Evolutionary conservation across 768 basidiomycete species (phyloP).

Genomic region (Russula compacta): DNA sequence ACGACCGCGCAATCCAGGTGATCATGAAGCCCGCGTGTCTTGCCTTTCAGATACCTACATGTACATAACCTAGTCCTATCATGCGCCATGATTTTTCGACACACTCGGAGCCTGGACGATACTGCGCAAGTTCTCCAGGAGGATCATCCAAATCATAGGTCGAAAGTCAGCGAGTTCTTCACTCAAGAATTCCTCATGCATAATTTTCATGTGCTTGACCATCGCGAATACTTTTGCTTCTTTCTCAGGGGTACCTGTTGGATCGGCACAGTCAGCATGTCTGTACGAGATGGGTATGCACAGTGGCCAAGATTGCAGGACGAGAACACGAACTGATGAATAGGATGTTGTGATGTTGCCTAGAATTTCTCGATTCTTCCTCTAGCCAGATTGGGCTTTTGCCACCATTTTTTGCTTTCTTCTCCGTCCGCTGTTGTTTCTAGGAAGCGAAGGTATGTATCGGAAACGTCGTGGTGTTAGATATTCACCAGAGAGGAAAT

Average conservation of each 20-base stretch:
- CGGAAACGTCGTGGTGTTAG: no score
- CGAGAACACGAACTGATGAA: conserved; percentile 55
- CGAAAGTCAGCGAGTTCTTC: background rate
- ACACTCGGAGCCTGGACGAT: background rate
- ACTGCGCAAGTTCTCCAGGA: background rate
- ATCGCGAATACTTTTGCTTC: background rate
- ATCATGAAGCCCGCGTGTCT: no score
- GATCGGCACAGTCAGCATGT: background rate
- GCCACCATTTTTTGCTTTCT: no score
- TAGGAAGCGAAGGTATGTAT: no score
- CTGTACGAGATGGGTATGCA: background rate
- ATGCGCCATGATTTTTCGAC: no score
- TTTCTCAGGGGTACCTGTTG: background rate
- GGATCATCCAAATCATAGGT: background rate
- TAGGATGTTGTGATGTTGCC: conserved; percentile 86
- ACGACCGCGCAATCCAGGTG: no score
- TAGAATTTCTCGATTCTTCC: conserved; percentile 70
- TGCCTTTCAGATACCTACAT: no score
- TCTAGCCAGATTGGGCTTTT: conserved; percentile 37
- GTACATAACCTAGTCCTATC: no score
- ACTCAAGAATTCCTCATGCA: conserved; percentile 36
- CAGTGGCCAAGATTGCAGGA: background rate
- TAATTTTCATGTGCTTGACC: background rate
- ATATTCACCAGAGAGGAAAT: no score
- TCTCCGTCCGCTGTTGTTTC: no score